Percentiles rank a stretch among this genome's conserved stretches.
phyloP scores from a whole-genome alignment of 306 rosid genomes.

The Cicer pinnatifidum region DNA sequence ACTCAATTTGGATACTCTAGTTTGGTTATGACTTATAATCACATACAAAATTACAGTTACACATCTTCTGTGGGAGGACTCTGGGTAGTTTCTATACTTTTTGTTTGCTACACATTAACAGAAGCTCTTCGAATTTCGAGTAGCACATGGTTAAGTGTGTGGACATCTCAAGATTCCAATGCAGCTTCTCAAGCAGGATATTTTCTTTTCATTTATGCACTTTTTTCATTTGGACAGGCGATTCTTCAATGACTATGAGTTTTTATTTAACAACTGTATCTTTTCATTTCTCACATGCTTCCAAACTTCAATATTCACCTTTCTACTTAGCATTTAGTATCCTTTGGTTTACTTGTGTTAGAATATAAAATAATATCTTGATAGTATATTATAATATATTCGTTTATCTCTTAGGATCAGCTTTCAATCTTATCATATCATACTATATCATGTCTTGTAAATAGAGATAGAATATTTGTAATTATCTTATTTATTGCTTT shows the following conservation, averaged over 20 bases:
- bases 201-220: conserved; percentile 71
- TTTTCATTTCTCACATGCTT: conserved; percentile 35
- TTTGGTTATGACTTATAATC: conserved; percentile 26
- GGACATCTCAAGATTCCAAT: conserved; percentile 69
- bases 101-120: conserved; percentile 61
- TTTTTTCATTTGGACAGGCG: conserved; percentile 82
- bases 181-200: conserved; percentile 58
- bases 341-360: background rate
- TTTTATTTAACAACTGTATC: conserved; percentile 22
- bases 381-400: too few relatives aligned
- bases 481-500: too few relatives aligned
- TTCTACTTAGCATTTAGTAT: background rate
- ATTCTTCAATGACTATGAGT: conserved; percentile 27
- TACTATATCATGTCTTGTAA: too few relatives aligned
- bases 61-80: conserved; percentile 78
- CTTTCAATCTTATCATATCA: too few relatives aligned
- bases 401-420: too few relatives aligned
- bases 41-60: conserved; percentile 57
- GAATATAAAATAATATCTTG: too few relatives aligned
- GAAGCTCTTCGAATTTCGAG: conserved; percentile 81
- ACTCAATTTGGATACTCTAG: conserved; percentile 8
- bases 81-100: conserved; percentile 71
- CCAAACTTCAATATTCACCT: background rate
- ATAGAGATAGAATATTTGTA: too few relatives aligned
- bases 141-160: conserved; percentile 81